Evolutionary conservation across 2,329 filamentous ascomycete species (phyloP), one percentile per base, ranked within the genome.

Genomic region (Ramichloridium luteum): DNA sequence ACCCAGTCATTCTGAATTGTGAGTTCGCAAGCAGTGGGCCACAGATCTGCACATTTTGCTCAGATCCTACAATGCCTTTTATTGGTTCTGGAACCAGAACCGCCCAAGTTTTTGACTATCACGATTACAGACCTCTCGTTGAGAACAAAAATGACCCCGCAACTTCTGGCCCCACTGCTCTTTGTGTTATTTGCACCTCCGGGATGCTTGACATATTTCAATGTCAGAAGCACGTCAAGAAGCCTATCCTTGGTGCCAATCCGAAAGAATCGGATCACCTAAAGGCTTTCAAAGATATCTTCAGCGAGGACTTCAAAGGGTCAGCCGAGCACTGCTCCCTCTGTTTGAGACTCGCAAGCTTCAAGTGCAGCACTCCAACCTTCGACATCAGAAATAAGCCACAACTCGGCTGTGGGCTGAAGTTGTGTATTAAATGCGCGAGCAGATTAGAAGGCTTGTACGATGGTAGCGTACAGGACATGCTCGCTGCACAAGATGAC

Each of bases 151-250:
- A 44, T 13, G 57, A 55, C 4, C 55, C 60, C 36, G 25, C 33
- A 9, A 28, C 29, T 2, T 31, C 44, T 5, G 50, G 47, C 14
- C 43, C 46, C 1, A 61, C 54, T 12, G 44, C 47, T 3, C 56
- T 65, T 42, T 66, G 62, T 41, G 35, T 39, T 1, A 17, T 23
- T 1, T 65, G 61, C 42, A 58, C 55, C 2, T 39, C 48, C 6
- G 37, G 45, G 5, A 44, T 58, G 10, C 27, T 60, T 12, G 30
- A 38, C 6, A 55, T 62, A n/a, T 38, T 55, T 13, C 37, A 45
- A 10, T 65, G 61, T 37, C 13, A 39, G 2, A 37, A 40, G 4
- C 55, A 62, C 38, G 29, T 37, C 1, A 39, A 62, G 6, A 33
- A 38, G 6, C 45, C 44, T 3, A 40, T 60, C 10, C 27, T 38